Percentiles rank a stretch among this genome's conserved stretches.
Conservation (phyloP, 768 basidiomycete genomes). For the Pisolithus tinctorius region DNA sequence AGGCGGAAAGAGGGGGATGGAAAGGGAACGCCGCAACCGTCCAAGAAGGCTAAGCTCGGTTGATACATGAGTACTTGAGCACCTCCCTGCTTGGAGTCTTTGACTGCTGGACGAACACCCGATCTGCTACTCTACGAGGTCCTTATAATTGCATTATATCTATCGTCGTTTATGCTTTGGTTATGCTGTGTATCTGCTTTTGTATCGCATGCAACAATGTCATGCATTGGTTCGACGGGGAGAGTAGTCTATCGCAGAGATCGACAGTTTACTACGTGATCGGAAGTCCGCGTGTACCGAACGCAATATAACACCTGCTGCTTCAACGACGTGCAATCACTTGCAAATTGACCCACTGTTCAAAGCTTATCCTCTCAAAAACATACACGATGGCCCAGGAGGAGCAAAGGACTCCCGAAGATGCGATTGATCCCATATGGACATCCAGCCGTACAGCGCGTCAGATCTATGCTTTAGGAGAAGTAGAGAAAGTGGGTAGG, state of each 20-base stretch:
- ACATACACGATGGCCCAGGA: conserved; percentile 16
- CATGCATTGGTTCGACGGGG: too few relatives aligned
- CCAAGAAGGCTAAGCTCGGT: conserved; percentile 61
- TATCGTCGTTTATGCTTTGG: conserved; percentile 19
- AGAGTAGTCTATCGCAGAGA: too few relatives aligned
- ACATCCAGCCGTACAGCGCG: conserved; percentile 72
- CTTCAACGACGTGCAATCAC: too few relatives aligned
- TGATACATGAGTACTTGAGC: conserved; percentile 24
- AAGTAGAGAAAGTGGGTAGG: conserved; percentile 64
- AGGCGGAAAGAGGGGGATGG: conserved; percentile 69
- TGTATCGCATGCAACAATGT: background rate
- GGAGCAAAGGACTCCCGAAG: conserved; percentile 10
- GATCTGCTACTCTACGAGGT: conserved; percentile 16
- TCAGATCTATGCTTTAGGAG: conserved; percentile 73
- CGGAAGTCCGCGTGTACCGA: too few relatives aligned
- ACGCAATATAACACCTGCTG: too few relatives aligned
- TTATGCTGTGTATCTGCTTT: conserved; percentile 25
- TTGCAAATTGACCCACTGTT: too few relatives aligned
- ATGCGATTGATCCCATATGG: conserved; percentile 73
- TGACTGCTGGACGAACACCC: background rate
- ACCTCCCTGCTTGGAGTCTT: background rate
- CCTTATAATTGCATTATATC: conserved; percentile 25
- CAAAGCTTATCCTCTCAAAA: background rate
- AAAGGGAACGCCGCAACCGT: conserved; percentile 52
- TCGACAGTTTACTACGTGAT: too few relatives aligned